phyloP scores from a whole-genome alignment of 2,329 filamentous ascomycete genomes.

The Curvularia sp. region DNA sequence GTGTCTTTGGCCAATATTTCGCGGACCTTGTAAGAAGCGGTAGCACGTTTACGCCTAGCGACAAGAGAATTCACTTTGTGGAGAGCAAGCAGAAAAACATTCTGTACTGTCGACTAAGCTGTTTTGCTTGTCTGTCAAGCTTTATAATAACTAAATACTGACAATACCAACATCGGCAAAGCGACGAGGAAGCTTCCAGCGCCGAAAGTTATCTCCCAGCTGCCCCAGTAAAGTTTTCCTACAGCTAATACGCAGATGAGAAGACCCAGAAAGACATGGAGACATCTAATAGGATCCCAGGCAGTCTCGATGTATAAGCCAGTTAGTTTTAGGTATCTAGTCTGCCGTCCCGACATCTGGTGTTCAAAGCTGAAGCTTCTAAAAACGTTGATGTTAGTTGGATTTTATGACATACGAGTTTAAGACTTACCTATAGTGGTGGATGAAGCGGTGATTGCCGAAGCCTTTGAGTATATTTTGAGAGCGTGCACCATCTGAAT shows the following conservation, averaged over 20 bases:
- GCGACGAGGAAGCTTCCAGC: constrained; percentile 19
- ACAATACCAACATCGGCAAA: constrained; percentile 9
- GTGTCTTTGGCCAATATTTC: no score
- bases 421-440: neutral
- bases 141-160: neutral
- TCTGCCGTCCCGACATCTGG: neutral
- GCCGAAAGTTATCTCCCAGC: constrained; percentile 17
- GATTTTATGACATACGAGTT: neutral
- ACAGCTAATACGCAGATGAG: neutral
- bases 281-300: neutral
- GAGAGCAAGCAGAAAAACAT: neutral
- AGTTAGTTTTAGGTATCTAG: neutral
- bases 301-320: constrained; percentile 1
- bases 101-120: no score
- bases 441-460: neutral
- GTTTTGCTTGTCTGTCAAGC: neutral
- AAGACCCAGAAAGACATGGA: neutral
- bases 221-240: constrained; percentile 8
- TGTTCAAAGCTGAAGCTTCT: neutral
- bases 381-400: neutral
- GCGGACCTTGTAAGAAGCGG: no score
- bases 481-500: neutral
- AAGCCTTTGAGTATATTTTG: neutral
- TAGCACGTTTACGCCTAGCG: no score
- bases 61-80: no score